Evolutionary conservation across 2,329 filamentous ascomycete genomes (phyloP).

Genomic region (Fusarium pseudoanthophilum): DNA sequence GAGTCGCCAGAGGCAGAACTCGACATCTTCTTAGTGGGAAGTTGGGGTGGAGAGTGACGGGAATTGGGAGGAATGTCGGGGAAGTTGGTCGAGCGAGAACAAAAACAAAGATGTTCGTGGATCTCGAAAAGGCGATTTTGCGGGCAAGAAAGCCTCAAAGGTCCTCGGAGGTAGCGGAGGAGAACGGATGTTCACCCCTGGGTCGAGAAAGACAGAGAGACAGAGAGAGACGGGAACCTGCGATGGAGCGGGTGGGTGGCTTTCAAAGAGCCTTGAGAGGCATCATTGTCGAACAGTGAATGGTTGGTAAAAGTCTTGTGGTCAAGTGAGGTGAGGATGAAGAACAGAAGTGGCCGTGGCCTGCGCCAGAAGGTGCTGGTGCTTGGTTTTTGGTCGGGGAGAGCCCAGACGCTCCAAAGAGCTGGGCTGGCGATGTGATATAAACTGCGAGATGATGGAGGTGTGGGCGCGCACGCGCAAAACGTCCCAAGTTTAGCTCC

Average conservation of each 20-base stretch:
- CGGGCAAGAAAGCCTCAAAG: slow-evolving; percentile 26
- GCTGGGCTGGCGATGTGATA: slow-evolving; percentile 45
- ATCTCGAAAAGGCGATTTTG: slow-evolving; percentile 21
- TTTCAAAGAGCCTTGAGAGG: slow-evolving; percentile 42
- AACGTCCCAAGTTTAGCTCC: slow-evolving; percentile 43
- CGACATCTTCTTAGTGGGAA: slow-evolving; percentile 48
- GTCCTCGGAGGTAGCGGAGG: slow-evolving; percentile 36
- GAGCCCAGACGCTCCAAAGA: slow-evolving; percentile 40
- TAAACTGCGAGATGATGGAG: slow-evolving; percentile 44
- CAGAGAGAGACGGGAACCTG: slow-evolving; percentile 26
- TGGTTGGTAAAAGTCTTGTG: slow-evolving; percentile 14
- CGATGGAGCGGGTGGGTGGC: slow-evolving; percentile 40
- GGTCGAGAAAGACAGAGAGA: slow-evolving; percentile 42
- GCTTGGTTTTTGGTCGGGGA: slow-evolving; percentile 38
- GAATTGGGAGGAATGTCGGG: slow-evolving; percentile 32
- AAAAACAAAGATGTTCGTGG: slow-evolving; percentile 23
- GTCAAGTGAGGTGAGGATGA: slow-evolving; percentile 5
- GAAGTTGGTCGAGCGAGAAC: slow-evolving; percentile 21
- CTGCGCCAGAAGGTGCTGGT: slow-evolving; percentile 40
- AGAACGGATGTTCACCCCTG: slow-evolving; percentile 39
- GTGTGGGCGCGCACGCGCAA: slow-evolving; percentile 44
- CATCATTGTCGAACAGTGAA: slow-evolving; percentile 39
- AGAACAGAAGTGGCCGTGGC: slow-evolving; percentile 27
- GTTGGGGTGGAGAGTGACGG: slow-evolving; percentile 29
- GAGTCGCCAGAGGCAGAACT: slow-evolving; percentile 51